phyloP scores from a whole-genome alignment of 108 stramenopile genomes.

The Fragilariopsis cylindrus region DNA sequence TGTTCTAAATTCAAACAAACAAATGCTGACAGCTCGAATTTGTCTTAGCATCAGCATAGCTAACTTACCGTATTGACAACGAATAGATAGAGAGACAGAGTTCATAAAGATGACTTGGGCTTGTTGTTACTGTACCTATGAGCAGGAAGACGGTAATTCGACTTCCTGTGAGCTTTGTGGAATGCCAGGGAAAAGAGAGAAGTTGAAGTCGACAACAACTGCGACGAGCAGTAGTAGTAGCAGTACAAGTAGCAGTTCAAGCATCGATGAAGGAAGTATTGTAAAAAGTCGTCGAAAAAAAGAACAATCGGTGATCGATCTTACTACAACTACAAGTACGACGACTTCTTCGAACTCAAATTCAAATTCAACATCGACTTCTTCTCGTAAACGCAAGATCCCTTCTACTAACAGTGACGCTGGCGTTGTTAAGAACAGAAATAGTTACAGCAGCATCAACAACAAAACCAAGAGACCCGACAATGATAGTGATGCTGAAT shows the following conservation, averaged over 20 bases:
- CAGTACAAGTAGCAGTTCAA: not conserved
- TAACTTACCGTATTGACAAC: no score
- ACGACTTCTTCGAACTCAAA: not conserved
- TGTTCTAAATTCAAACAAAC: not conserved
- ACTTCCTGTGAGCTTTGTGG: slow-evolving; percentile 35
- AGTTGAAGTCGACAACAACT: not conserved
- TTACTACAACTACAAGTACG: not conserved
- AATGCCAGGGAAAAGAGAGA: slow-evolving; percentile 14
- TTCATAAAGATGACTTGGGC: slow-evolving; percentile 31
- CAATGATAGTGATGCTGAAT: not conserved
- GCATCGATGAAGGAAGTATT: not conserved
- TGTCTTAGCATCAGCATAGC: no score
- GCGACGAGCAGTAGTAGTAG: not conserved
- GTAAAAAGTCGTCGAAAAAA: not conserved
- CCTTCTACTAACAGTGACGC: not conserved
- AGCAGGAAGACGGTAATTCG: slow-evolving; percentile 18
- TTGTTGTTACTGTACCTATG: slow-evolving; percentile 41
- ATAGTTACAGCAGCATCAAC: slow-evolving; percentile 3
- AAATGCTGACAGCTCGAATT: not conserved
- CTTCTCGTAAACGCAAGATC: slow-evolving; percentile 15
- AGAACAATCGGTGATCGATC: not conserved
- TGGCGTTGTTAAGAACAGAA: not conserved
- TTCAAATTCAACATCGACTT: not conserved
- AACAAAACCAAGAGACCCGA: not conserved
- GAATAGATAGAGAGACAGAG: no score